Evolutionary conservation across 352 stramenopile species (phyloP), one percentile per base, ranked within the genome.

Genomic region (Aphanomyces invadans): DNA sequence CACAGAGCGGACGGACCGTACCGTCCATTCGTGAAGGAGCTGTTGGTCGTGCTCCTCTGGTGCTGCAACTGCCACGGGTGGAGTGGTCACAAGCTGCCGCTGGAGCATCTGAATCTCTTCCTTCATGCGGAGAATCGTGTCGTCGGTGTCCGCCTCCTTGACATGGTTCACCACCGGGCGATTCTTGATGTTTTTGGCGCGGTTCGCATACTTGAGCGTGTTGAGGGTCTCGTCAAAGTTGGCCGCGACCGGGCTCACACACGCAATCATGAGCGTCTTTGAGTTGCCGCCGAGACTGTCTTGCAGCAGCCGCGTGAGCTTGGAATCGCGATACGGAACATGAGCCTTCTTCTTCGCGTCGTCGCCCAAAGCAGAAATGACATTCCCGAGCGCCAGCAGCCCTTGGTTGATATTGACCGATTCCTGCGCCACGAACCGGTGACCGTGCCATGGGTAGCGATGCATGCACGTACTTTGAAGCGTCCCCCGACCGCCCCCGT

Each of bases 141-240:
- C 77, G 26, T 74, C 76, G 36, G 79, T 70, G 46, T 89, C 83
- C 1, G 77, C 74, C 28, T 87, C 78, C 28, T 75, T 65, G n/a
- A 77, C 73, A 25, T 89, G 76, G 73, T 99, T 99, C 46, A 99
- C 96, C 62, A 98, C 96, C 2, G 97, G 95, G 59, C 96, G 97
- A 74, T 99, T 99, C 70, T 98, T 98, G 71, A 99, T 99, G 70
- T 99, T 99, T 79, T 99, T 99, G 39, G 98, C 97, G 17, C 97
- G 90, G 70, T 98, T 98, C 3, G 96, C 96, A 74, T 99, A 99
- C 67, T 98, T 94, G 19, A 99, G 82, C 52, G 97, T 99, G 46
- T 96, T 98, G 3, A 99, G 74, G 2, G 96, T 99, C 80, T 99
- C 97, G 70, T 92, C 83, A 66, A 95, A 90, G 57, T 95, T 96